Evolutionary conservation across 1,139 yeast species (phyloP).

Genomic region (Geotrichum aggregatum): DNA sequence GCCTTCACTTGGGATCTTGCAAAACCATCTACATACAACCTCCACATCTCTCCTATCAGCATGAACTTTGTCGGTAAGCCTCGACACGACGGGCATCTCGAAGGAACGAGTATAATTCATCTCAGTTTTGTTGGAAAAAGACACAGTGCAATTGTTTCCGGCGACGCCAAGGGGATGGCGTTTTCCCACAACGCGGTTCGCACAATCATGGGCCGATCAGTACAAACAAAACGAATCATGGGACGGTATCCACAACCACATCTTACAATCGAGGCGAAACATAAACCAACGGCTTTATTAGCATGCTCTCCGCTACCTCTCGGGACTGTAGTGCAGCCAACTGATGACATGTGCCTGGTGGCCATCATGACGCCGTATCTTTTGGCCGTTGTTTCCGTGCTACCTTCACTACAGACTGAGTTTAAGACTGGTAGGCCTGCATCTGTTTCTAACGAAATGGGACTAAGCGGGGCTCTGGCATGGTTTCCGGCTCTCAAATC

Average conservation of each 20-base stretch:
- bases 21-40: conserved; percentile 34
- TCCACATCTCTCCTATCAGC: conserved; percentile 39
- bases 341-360: conserved; percentile 56
- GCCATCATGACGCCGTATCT: conserved; percentile 57
- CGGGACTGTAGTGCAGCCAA: conserved; percentile 49
- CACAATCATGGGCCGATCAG: conserved; percentile 49
- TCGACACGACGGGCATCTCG: conserved; percentile 51
- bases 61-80: conserved; percentile 26
- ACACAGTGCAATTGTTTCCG: conserved; percentile 55
- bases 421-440: conserved; percentile 50
- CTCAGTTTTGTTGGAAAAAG: conserved; percentile 54
- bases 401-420: conserved; percentile 53
- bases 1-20: conserved; percentile 48
- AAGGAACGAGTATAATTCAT: conserved; percentile 46
- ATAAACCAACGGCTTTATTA: conserved; percentile 38
- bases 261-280: conserved; percentile 6
- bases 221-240: conserved; percentile 49
- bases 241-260: conserved; percentile 45
- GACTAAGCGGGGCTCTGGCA: conserved; percentile 48
- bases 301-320: conserved; percentile 51
- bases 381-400: conserved; percentile 53
- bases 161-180: conserved; percentile 58
- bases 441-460: conserved; percentile 36
- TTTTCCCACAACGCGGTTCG: conserved; percentile 58
- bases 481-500: conserved; percentile 55